Conservation (phyloP, 2,329 filamentous ascomycete genomes). For the Biscogniauxia sp. region DNA sequence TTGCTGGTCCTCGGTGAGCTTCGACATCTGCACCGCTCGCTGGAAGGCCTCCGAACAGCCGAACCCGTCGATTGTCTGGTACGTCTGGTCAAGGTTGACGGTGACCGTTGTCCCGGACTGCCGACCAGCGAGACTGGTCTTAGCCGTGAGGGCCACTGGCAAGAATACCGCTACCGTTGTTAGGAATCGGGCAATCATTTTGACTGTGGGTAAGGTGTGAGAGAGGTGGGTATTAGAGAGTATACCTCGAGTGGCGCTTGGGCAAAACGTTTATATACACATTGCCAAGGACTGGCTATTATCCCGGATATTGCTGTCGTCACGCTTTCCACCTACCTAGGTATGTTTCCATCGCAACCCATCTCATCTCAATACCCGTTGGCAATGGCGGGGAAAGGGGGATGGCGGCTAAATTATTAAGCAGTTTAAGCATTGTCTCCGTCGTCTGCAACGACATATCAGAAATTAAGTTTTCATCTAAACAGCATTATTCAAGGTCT, state of each 20-base stretch:
- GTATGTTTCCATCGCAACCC: not conserved
- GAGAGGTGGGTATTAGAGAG: not conserved
- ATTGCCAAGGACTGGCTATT: not conserved
- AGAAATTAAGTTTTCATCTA: not conserved
- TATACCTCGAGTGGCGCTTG: not conserved
- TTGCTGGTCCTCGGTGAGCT: slow-evolving; percentile 28
- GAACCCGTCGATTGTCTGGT: slow-evolving; percentile 45
- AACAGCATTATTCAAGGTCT: not conserved
- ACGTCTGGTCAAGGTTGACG: slow-evolving; percentile 25
- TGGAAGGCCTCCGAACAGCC: slow-evolving; percentile 49
- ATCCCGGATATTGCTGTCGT: not conserved
- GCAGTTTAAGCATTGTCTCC: not conserved
- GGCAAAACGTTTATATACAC: not conserved
- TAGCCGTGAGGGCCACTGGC: not conserved
- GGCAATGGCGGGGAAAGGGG: not conserved
- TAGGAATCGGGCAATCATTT: not conserved
- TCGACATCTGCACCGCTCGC: slow-evolving; percentile 40
- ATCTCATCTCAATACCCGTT: not conserved
- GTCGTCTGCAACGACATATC: not conserved
- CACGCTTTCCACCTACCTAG: not conserved
- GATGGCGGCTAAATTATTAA: not conserved
- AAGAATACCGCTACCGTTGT: not conserved
- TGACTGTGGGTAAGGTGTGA: not conserved
- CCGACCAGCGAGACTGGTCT: not conserved
- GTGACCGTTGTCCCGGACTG: slow-evolving; percentile 24